Percentiles rank a stretch among this genome's conserved stretches.
Evolutionary conservation across 306 rosid species (phyloP).

Genomic region (Pueraria montana): DNA sequence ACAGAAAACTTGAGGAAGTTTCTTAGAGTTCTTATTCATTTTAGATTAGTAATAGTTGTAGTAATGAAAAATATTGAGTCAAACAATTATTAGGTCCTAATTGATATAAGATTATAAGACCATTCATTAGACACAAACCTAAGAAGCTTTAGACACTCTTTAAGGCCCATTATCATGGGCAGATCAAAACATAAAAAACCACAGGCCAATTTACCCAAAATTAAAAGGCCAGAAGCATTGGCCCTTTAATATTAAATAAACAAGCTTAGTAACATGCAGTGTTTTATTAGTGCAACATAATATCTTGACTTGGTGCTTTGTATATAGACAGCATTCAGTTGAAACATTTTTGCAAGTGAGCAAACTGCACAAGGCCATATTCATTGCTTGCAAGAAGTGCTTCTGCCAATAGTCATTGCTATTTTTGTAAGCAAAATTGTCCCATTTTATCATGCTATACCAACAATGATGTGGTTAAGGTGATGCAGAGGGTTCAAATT

Average conservation of each 20-base stretch:
- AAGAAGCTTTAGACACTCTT: not conserved
- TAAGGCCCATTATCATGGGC: not conserved
- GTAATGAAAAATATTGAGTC: not conserved
- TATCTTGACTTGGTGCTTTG: not conserved
- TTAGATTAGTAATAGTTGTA: not conserved
- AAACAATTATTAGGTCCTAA: not conserved
- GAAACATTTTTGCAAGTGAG: not conserved
- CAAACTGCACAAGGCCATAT: constrained; percentile 1
- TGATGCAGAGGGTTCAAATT: not conserved
- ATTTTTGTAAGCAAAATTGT: not conserved
- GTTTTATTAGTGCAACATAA: too few relatives aligned
- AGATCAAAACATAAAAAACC: not conserved
- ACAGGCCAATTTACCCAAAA: not conserved
- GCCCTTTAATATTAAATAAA: not conserved
- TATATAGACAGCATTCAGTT: not conserved
- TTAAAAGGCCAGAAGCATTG: not conserved
- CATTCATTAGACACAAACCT: not conserved
- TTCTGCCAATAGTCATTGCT: not conserved
- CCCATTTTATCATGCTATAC: not conserved
- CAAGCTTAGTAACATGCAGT: too few relatives aligned
- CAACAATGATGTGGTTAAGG: not conserved
- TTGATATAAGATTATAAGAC: not conserved
- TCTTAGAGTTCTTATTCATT: not conserved
- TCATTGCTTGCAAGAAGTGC: constrained; percentile 25
- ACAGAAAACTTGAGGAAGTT: too few relatives aligned